Evolutionary conservation across 1,284 basidiomycete species (phyloP).

Genomic region (Trichosporon coremiiforme): DNA sequence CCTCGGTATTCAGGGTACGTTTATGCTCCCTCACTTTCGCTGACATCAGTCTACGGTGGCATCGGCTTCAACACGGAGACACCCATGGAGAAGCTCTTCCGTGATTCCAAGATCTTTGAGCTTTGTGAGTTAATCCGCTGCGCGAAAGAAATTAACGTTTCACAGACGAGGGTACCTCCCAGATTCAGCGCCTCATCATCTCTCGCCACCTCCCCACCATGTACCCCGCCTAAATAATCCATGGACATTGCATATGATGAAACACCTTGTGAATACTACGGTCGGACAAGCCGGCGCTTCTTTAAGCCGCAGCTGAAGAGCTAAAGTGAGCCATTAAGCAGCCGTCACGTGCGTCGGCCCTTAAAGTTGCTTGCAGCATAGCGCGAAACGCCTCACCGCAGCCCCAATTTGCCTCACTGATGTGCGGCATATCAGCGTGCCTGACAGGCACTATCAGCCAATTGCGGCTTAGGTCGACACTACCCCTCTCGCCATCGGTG

Average conservation of each 20-base stretch:
- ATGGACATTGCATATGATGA: conserved; percentile 3
- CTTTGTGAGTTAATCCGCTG: conserved; percentile 50
- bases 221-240: conserved; percentile 47
- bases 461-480: neutral
- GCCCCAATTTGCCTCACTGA: conserved; percentile 1
- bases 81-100: conserved; percentile 62
- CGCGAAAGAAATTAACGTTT: neutral
- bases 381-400: neutral
- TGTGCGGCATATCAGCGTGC: conserved; percentile 20
- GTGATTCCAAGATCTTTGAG: conserved; percentile 59
- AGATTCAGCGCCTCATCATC: conserved; percentile 57
- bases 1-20: conserved; percentile 57
- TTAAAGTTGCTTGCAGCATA: neutral
- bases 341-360: neutral
- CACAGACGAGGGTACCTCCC: conserved; percentile 55
- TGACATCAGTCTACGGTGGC: conserved; percentile 53
- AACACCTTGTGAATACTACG: too few species aligned
- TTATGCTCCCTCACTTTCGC: neutral
- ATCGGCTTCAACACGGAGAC: conserved; percentile 62
- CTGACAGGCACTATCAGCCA: conserved; percentile 18
- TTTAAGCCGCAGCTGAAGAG: too few species aligned
- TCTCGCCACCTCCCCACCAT: conserved; percentile 50
- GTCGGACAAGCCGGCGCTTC: too few species aligned
- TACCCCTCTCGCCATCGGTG: neutral
- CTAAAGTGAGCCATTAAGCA: conserved; percentile 14